Percentiles rank a stretch among this genome's conserved stretches.
Evolutionary conservation across 75 land plant genomes (phyloP).

Genomic region (Selaginella moellendorffii): DNA sequence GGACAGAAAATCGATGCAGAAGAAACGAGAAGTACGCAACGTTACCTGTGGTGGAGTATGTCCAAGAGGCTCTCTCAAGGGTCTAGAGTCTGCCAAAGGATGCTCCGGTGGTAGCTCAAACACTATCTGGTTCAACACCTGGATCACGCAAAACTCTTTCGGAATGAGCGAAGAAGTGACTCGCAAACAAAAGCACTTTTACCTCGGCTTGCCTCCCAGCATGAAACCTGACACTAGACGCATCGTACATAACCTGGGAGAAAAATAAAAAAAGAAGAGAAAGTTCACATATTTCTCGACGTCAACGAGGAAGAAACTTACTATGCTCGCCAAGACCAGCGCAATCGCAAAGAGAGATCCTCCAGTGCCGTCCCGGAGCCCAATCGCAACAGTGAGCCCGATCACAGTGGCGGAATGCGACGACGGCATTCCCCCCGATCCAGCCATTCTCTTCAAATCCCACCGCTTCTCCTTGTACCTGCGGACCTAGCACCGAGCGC

Average conservation of each 20-base stretch:
- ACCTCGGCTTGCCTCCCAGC: conserved; percentile 96
- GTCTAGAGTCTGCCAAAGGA: conserved; percentile 80
- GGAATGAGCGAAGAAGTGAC: too few species aligned
- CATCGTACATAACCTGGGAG: conserved; percentile 88
- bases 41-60: conserved; percentile 91
- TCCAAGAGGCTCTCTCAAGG: conserved; percentile 82
- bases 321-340: conserved; percentile 48
- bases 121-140: conserved; percentile 97
- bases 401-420: conserved; percentile 75
- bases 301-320: too few species aligned
- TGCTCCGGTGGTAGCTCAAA: conserved; percentile 88
- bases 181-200: too few species aligned
- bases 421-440: conserved; percentile 90
- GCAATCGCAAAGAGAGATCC: conserved; percentile 53
- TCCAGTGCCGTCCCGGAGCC: conserved; percentile 61
- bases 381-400: conserved; percentile 54
- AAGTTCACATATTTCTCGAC: not conserved
- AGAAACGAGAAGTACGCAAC: not conserved
- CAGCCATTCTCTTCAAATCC: conserved; percentile 56
- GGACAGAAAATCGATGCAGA: too few species aligned
- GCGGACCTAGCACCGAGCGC: conserved; percentile 18
- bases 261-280: not conserved
- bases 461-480: conserved; percentile 82
- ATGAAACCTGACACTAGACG: conserved; percentile 80
- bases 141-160: too few species aligned